phyloP scores from a whole-genome alignment of 805 yeast species.

The Candida sakaeoensis region DNA sequence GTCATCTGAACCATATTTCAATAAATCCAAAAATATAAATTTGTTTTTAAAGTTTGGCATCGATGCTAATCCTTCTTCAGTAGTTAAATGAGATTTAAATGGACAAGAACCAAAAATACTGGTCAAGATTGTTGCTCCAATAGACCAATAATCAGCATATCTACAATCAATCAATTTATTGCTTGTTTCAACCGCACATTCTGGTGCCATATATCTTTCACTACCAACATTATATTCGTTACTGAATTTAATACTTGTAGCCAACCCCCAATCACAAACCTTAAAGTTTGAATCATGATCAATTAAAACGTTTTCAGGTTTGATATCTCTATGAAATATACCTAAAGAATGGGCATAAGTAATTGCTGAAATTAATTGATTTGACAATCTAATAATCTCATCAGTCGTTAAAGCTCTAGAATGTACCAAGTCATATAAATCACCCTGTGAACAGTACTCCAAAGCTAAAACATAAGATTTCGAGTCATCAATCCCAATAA shows the following conservation, averaged over 20 bases:
- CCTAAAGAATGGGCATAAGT: constrained; percentile 53
- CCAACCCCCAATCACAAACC: constrained; percentile 73
- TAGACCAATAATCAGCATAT: constrained; percentile 52
- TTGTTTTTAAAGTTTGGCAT: constrained; percentile 1
- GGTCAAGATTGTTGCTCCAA: constrained; percentile 49
- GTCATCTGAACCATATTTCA: constrained; percentile 35
- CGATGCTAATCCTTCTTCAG: constrained; percentile 2
- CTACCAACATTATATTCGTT: constrained; percentile 47
- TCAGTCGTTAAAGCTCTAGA: constrained; percentile 13
- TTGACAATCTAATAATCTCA: constrained; percentile 38
- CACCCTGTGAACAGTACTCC: constrained; percentile 67
- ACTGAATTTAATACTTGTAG: constrained; percentile 36
- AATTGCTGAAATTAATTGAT: constrained; percentile 52
- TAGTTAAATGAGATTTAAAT: constrained; percentile 33
- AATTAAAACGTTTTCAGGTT: constrained; percentile 67
- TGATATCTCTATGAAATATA: constrained; percentile 66
- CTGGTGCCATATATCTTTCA: constrained; percentile 61
- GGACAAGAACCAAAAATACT: constrained; percentile 52
- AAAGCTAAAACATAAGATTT: constrained; percentile 50
- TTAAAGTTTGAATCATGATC: constrained; percentile 51
- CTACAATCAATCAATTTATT: constrained; percentile 29
- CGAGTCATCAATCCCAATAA: constrained; percentile 32
- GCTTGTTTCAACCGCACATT: constrained; percentile 24
- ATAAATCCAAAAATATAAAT: constrained; percentile 36
- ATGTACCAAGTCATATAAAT: constrained; percentile 56